A percentile compares a stretch with the other conserved stretches of the same genome.
Evolutionary conservation across 805 yeast species (phyloP).

Genomic region (Pichia gijzeniarum): DNA sequence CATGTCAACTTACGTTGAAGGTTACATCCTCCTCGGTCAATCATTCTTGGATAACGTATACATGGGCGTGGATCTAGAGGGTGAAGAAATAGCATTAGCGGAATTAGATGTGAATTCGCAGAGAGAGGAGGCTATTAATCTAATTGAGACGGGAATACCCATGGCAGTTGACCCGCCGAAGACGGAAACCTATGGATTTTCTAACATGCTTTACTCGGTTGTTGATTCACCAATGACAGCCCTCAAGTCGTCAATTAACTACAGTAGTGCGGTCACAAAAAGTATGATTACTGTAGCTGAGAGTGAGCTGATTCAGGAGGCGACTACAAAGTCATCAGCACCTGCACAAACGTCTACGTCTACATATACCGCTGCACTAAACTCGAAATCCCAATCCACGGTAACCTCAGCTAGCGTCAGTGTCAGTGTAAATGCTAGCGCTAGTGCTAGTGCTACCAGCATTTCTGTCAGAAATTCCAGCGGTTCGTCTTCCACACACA

Average conservation of each 20-base stretch:
- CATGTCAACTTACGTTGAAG: constrained; percentile 27
- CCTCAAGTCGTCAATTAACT: neutral
- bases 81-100: constrained; percentile 38
- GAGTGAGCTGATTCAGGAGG: too few species aligned
- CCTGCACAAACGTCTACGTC: too few species aligned
- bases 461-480: too few species aligned
- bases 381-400: too few species aligned
- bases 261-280: neutral
- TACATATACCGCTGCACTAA: too few species aligned
- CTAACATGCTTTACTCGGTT: constrained; percentile 2
- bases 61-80: constrained; percentile 48
- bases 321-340: too few species aligned
- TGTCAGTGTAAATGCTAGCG: too few species aligned
- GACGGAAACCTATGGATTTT: constrained; percentile 8
- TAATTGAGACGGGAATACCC: constrained; percentile 27
- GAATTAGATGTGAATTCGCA: too few species aligned
- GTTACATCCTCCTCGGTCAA: constrained; percentile 43
- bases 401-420: too few species aligned
- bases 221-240: neutral
- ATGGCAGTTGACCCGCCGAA: constrained; percentile 5
- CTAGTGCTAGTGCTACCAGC: too few species aligned
- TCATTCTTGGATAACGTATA: constrained; percentile 46
- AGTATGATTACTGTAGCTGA: too few species aligned
- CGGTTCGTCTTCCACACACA: too few species aligned
- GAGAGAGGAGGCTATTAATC: constrained; percentile 33